Conservation (phyloP, 352 stramenopile genomes). For the Globisporangium takayamanum region DNA sequence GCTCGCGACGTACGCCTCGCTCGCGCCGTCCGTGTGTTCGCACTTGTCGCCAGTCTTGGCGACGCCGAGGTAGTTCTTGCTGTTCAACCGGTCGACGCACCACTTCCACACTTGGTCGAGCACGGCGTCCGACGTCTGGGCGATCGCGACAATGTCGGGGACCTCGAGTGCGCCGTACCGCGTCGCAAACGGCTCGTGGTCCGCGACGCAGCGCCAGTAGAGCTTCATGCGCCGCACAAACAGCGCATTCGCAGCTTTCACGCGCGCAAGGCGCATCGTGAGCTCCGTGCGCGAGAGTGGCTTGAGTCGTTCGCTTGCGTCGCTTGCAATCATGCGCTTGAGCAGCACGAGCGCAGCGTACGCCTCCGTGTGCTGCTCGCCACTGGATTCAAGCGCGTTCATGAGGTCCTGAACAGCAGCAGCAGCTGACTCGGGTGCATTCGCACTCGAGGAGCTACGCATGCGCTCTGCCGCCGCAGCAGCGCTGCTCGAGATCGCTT, state of each 20-base stretch:
- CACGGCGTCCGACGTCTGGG: slow-evolving; percentile 37
- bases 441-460: not conserved
- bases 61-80: slow-evolving; percentile 63
- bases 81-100: slow-evolving; percentile 81
- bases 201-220: slow-evolving; percentile 63
- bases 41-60: slow-evolving; percentile 73
- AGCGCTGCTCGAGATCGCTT: slow-evolving; percentile 12
- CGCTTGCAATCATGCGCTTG: slow-evolving; percentile 44
- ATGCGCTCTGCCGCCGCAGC: not conserved
- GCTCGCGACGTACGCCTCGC: slow-evolving; percentile 80
- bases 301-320: slow-evolving; percentile 58
- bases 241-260: slow-evolving; percentile 42
- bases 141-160: slow-evolving; percentile 50
- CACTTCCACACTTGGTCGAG: slow-evolving; percentile 81
- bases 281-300: slow-evolving; percentile 34
- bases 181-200: slow-evolving; percentile 20
- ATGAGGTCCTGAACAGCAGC: slow-evolving; percentile 25
- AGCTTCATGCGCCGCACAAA: slow-evolving; percentile 85
- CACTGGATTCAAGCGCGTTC: slow-evolving; percentile 21
- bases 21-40: slow-evolving; percentile 80
- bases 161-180: slow-evolving; percentile 23
- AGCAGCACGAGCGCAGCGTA: slow-evolving; percentile 48
- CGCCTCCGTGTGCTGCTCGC: slow-evolving; percentile 32
- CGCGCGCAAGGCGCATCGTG: slow-evolving; percentile 26
- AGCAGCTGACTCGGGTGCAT: not conserved